Base-by-base conservation (phyloP, 75 land plant genomes). In the Azolla pinnata region DNA sequence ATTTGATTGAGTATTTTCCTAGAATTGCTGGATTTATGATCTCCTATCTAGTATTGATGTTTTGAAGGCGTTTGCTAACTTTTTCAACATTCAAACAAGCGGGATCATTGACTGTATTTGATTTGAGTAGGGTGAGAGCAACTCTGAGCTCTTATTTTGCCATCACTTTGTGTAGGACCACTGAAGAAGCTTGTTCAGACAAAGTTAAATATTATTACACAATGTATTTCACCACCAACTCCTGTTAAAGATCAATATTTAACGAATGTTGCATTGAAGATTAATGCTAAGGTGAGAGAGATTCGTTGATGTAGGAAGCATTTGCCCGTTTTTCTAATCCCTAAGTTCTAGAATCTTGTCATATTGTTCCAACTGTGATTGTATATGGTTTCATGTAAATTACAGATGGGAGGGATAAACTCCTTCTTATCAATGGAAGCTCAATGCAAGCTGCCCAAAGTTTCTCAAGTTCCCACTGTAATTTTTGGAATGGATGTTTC, bases 401-500 rank as follows among this genome's bases (percentile, higher is more conserved):
- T 18, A 46, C 79, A 93, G 98, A 59, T 85, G 42, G 90, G 98
- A 66, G 98, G 98, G 0, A 62, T 82, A 31, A 93, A 93, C 56
- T 82, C 90, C 1, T n/a, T 72, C n/a, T 42, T 93, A 17, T 21
- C 78, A 1, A 21, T 64, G 12, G 82, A 85, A 33, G 46, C 51
- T 19, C 62, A 61, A 0, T 57, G 57, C 2, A 54, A 49, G 0
- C 58, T 89, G 28, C 86, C 90, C 0, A 14, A 73, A 26, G 59
- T 88, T 17, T 88, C 95, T 0, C 60, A 50, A 14, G 63, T 38
- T 16, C 86, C 96, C 0, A 89, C 98, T 26, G 67, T 85, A 5
- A 93, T 93, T 29, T 66, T 93, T 63, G 98, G 98, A 23, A 80
- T 93, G 96, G 98, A 88, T 75, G 96, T 93, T 31, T 93, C 98